phyloP scores from a whole-genome alignment of 2,329 filamentous ascomycete genomes.

The Pestalotiopsis sp. region DNA sequence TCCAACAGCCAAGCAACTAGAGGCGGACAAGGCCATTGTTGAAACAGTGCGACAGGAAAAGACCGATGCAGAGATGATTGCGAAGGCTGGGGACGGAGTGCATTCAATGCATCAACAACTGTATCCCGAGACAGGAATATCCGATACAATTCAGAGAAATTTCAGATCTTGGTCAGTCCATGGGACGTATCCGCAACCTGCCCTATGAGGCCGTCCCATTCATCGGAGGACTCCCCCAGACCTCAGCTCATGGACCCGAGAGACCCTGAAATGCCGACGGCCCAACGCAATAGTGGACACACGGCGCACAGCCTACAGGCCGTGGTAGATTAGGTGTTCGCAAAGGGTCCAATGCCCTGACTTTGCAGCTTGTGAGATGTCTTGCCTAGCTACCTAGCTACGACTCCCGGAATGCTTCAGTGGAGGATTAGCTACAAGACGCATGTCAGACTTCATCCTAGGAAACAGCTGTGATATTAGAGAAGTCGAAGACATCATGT shows the following conservation, averaged over 20 bases:
- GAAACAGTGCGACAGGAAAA: not conserved
- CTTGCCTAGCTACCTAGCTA: too few species aligned
- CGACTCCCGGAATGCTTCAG: not conserved
- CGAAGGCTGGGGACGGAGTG: not conserved
- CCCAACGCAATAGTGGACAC: not conserved
- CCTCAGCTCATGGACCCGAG: not conserved
- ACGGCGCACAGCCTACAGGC: not conserved
- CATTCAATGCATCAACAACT: not conserved
- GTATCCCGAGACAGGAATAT: not conserved
- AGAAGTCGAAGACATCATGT: too few species aligned
- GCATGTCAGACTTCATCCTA: not conserved
- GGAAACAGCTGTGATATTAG: too few species aligned
- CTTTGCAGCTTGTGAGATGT: not conserved
- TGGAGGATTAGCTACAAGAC: not conserved
- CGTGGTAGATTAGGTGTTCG: not conserved
- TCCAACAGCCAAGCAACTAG: not conserved
- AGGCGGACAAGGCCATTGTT: not conserved
- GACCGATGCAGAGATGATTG: not conserved
- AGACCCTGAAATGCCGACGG: not conserved
- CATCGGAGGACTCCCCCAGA: conserved; percentile 1
- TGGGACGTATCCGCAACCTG: not conserved
- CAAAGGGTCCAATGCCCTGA: not conserved
- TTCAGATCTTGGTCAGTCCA: not conserved
- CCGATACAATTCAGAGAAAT: not conserved
- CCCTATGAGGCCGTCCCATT: conserved; percentile 7